Base-by-base conservation (phyloP, 2,329 filamentous ascomycete genomes). In the Ophiostoma sp. region DNA sequence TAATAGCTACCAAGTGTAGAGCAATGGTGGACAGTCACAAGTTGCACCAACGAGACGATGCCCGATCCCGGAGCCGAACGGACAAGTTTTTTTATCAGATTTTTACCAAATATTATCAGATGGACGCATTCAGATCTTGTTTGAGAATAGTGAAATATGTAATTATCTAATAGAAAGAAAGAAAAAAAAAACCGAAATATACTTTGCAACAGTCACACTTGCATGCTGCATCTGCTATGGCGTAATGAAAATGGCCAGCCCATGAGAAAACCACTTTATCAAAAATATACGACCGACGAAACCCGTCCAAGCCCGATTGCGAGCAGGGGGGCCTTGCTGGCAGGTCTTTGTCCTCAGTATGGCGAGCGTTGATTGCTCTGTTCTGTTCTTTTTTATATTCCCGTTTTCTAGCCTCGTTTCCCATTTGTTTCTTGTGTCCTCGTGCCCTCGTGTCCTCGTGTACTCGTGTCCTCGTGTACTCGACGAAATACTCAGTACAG, bases 11-110 rank as follows among this genome's bases (percentile, higher is more conserved):
- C 27, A 31, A 31, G 27, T 31, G 27, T 31, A 44, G 15, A 44
- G 41, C 8, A 44, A 10, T 39, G 36, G 6, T 41, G 39, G 39
- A 1, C 39, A 13, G 44, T 48, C 44, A 39, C 13, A 39, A 6
- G 17, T 48, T 48, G 44, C 20, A n/a, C 17, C 44, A n/a, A 48
- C 17, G 44, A 48, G 17, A 48, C 20, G 20, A 4, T 57, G 52
- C 52, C 57, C 57, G 57, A 62, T 62, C 57, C 57, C 57, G 57
- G 57, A 62, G 57, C 27, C 57, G 57, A 62, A 23, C 6, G 23
- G 23, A 13, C 1, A 31, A 33, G 20, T 31, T 60, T 60, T 17
- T 60, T 62, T 62, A 60, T 57, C 48, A 52, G 48, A 52, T 52
- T 52, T 52, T 57, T 1, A 48, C 17, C 15, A 27, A 27, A 27